Evolutionary conservation across 768 basidiomycete species (phyloP).

Genomic region (Lentinula aciculospora): DNA sequence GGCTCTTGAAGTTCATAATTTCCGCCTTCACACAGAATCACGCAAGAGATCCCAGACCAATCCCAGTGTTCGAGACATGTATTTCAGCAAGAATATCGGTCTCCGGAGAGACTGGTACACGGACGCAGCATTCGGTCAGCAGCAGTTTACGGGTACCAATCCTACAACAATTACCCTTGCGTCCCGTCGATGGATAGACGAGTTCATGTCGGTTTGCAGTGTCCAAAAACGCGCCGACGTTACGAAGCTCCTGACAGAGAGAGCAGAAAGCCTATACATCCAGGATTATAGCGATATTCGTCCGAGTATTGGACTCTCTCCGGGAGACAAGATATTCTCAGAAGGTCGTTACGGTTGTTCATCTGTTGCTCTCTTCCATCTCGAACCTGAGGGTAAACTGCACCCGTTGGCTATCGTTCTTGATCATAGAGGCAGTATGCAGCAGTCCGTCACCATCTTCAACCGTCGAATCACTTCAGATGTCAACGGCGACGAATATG

Average conservation of each 20-base stretch:
- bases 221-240: too few relatives aligned
- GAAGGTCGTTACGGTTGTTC: constrained; percentile 20
- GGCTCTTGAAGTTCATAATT: constrained; percentile 14
- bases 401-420: constrained; percentile 24
- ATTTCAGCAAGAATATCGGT: too few relatives aligned
- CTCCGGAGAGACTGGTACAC: too few relatives aligned
- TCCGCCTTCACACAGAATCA: constrained; percentile 6
- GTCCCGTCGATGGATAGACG: too few relatives aligned
- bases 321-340: constrained; percentile 9
- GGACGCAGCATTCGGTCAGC: constrained; percentile 24
- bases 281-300: constrained; percentile 23
- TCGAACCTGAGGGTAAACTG: constrained; percentile 17
- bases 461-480: constrained; percentile 17
- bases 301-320: constrained; percentile 10
- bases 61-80: constrained; percentile 13
- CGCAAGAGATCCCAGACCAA: background rate
- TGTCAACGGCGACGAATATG: constrained; percentile 6
- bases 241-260: too few relatives aligned
- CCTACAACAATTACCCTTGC: constrained; percentile 21
- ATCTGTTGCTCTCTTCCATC: constrained; percentile 22
- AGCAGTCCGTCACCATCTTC: constrained; percentile 22
- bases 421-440: constrained; percentile 23
- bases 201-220: too few relatives aligned
- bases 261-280: constrained; percentile 16
- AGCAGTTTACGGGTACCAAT: constrained; percentile 23